phyloP scores from a whole-genome alignment of 192 early-diverging fungal genomes.

The Entomortierella parvispora region DNA sequence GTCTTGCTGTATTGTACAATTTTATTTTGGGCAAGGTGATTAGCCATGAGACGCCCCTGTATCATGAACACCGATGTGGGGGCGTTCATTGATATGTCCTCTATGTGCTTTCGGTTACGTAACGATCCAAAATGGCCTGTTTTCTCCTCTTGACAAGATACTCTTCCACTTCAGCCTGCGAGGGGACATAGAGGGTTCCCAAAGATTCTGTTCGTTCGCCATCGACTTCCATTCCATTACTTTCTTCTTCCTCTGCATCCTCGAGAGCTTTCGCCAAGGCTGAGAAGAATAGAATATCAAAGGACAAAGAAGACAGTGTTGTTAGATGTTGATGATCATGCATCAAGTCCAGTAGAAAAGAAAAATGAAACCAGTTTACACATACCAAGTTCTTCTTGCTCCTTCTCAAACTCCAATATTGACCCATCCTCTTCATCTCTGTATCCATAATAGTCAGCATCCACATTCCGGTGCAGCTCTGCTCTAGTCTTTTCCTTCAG shows the following conservation, averaged over 20 bases:
- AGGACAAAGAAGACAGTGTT: neutral
- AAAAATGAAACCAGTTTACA: neutral
- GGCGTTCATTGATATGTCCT: no score
- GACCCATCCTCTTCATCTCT: conserved; percentile 90
- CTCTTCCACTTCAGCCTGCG: conserved; percentile 78
- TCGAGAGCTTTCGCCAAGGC: conserved; percentile 37
- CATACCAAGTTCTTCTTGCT: conserved; percentile 61
- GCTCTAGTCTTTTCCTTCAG: conserved; percentile 65
- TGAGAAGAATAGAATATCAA: conserved; percentile 1
- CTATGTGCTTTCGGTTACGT: conserved; percentile 45
- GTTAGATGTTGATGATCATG: neutral
- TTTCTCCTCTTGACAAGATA: conserved; percentile 77
- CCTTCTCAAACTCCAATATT: conserved; percentile 81
- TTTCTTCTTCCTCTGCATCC: conserved; percentile 43
- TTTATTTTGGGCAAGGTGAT: no score
- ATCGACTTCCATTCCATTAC: conserved; percentile 47
- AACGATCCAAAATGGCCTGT: conserved; percentile 69
- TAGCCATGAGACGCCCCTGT: no score
- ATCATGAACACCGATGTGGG: no score
- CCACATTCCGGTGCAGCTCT: conserved; percentile 82
- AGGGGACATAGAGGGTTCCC: conserved; percentile 63
- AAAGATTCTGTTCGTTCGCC: conserved; percentile 41
- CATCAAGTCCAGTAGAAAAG: neutral
- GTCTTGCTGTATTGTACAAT: no score
- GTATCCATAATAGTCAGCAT: conserved; percentile 97